Evolutionary conservation across 2,329 filamentous ascomycete genomes (phyloP), one percentile per base, ranked within the genome.

Genomic region (Fusarium drepaniforme): DNA sequence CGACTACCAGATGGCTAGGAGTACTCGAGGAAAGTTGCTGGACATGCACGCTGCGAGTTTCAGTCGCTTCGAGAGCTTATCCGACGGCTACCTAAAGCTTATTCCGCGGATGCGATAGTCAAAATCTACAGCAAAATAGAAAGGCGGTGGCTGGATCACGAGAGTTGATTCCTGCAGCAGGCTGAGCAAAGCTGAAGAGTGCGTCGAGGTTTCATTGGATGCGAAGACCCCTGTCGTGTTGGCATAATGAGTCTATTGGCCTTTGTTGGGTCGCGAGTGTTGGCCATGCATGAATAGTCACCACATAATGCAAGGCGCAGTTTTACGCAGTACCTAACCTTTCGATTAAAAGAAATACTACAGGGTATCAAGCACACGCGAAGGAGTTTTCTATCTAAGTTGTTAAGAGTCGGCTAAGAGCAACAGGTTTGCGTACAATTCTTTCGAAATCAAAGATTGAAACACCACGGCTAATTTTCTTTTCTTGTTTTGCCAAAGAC

Each of bases 121-220:
- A 21, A n/a, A 44, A 44, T 3, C n/a, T 44, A 44, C n/a, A 9
- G 33, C 25, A 28, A 51, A 51, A 51, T 51, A 9, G 25, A 51
- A 51, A 51, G 25, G 23, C 46, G 46, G 23, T 51, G 46, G 46
- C 25, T 51, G 46, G 46, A 15, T 51, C 46, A 51, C 25, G 46
- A 51, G 25, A 51, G 11, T 7, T 28, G 46, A 28, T 28, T 28
- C 23, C 46, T 11, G 23, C 9, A 51, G 23, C 23, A 30, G 25
- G 25, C 46, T 51, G 46, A 51, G 25, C 23, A 51, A 51, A 51
- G 46, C 46, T 51, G 46, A 51, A 51, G 46, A 51, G 21, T 11
- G 21, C 13, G 44, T 46, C 21, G 13, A 46, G 44, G 3, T 46
- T 16, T 46, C 8, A 46, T 46, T 46, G 44, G 44, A 16, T 25